Evolutionary conservation across 148 eudicot species (phyloP).

Genomic region (Selenicereus undatus): DNA sequence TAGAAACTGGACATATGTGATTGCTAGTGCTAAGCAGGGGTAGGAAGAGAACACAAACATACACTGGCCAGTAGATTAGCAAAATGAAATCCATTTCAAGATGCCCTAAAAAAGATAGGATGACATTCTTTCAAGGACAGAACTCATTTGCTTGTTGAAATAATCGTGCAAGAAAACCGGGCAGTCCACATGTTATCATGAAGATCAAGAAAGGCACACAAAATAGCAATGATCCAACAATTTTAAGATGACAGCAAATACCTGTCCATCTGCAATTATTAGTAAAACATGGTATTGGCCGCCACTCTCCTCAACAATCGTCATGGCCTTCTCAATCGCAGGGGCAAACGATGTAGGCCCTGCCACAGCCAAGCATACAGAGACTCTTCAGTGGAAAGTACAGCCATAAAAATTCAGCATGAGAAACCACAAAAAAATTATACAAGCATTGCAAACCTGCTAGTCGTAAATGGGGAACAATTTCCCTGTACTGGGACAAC

Average conservation of each 20-base stretch:
- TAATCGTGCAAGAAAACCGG: neutral
- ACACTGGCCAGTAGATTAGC: neutral
- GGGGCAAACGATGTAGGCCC: conserved; percentile 99
- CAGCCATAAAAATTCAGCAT: neutral
- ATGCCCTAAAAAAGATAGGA: neutral
- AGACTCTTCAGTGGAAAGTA: neutral
- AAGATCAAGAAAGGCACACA: neutral
- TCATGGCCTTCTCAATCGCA: conserved; percentile 85
- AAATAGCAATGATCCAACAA: neutral
- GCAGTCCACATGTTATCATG: too few species aligned
- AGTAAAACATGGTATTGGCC: conserved; percentile 94
- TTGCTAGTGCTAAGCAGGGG: neutral
- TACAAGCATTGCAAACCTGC: conserved; percentile 61
- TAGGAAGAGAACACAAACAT: too few species aligned
- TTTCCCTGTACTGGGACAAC: conserved; percentile 63
- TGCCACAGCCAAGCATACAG: conserved; percentile 25
- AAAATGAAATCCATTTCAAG: neutral
- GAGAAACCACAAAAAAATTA: conserved; percentile 1
- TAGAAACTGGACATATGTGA: neutral
- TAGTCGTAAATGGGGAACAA: conserved; percentile 68
- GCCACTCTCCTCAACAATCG: conserved; percentile 85
- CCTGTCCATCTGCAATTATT: conserved; percentile 99
- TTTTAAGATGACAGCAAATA: conserved; percentile 18
- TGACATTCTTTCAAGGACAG: neutral
- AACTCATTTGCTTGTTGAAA: neutral